Evolutionary conservation across 1,284 basidiomycete genomes (phyloP), one percentile per base, ranked within the genome.

Genomic region (Cutaneotrichosporon daszewskae): DNA sequence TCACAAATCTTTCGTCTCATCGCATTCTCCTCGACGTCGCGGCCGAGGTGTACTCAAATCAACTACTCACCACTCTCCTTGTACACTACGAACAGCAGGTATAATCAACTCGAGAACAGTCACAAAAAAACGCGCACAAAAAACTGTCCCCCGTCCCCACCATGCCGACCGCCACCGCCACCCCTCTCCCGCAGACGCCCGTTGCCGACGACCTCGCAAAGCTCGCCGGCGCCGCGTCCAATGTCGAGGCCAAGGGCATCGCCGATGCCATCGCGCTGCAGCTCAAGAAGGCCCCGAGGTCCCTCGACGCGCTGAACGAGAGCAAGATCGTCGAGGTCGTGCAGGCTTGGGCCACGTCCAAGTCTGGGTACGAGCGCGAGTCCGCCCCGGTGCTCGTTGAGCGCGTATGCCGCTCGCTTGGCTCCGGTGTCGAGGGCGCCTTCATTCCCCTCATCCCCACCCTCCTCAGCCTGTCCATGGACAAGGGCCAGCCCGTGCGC

Each of bases 401-500:
- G 59, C 85, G 88, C 9, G 70, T 91, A 14, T 81, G 83, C 33
- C 77, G 75, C 43, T 76, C 82, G 37, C 76, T 90, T 31, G 85
- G 87, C 13, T 75, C 84, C 29, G 79, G 91, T 26, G 75, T 77
- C 38, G 88, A 83, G 46, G 89, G 90, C n/a, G 76, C 89, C 53
- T 77, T 96, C 25, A 75, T 96, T 16, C 77, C 83, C 5, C 83
- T 84, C 18, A 79, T 98, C 37, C 79, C 87, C 11, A 68, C 81
- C 40, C 72, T 97, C 34, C 84, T 90, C 64, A 87, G 90, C 53
- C 76, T 92, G 35, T 84, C 87, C 68, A 85, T 88, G 77, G 94
- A 98, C 72, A 96, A 96, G 72, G 89, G 89, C 49, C 87, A 94
- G 52, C 87, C 92, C 31, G 89, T 96, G 44, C 82, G 88, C 51